These are phyloP conservation scores for Melastoma candidum DNA, from an alignment of 441 rosid species.

Conservation along the genomic window DNA sequence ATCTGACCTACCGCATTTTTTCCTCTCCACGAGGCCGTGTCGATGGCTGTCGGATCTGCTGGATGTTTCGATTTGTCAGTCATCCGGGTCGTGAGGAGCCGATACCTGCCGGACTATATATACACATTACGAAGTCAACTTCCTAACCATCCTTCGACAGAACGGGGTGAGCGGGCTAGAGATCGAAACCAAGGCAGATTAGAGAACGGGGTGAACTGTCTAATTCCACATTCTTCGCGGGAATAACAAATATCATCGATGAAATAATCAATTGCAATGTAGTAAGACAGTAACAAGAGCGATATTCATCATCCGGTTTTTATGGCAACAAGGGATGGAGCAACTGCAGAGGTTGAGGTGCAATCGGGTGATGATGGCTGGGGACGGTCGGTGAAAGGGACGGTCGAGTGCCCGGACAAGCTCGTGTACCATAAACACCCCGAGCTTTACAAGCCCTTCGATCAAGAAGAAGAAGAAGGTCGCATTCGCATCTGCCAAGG, in stretches of 20 bases:
- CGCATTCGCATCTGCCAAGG: not conserved
- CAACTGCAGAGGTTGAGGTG: not conserved
- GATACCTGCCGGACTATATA: not conserved
- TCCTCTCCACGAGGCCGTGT: not conserved
- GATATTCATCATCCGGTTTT: not conserved
- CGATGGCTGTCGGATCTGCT: no score
- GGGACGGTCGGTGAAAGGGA: not conserved
- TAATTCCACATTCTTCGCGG: no score
- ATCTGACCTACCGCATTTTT: conserved; percentile 1
- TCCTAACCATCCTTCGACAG: conserved; percentile 12
- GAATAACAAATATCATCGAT: not conserved
- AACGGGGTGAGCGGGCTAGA: conserved; percentile 13
- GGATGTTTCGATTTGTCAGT: not conserved
- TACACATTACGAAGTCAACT: conserved; percentile 5
- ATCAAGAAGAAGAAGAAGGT: not conserved
- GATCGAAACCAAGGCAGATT: conserved; percentile 1
- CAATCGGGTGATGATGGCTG: not conserved
- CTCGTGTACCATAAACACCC: conserved; percentile 4
- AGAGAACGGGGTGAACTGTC: no score
- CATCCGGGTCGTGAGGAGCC: conserved; percentile 2
- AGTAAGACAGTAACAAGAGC: no score
- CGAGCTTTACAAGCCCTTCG: not conserved
- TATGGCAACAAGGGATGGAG: conserved; percentile 3
- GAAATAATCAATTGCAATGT: not conserved
- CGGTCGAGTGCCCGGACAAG: not conserved